Conservation (phyloP, 495 filamentous ascomycete genomes). For the Astrothelium subdiscretum region DNA sequence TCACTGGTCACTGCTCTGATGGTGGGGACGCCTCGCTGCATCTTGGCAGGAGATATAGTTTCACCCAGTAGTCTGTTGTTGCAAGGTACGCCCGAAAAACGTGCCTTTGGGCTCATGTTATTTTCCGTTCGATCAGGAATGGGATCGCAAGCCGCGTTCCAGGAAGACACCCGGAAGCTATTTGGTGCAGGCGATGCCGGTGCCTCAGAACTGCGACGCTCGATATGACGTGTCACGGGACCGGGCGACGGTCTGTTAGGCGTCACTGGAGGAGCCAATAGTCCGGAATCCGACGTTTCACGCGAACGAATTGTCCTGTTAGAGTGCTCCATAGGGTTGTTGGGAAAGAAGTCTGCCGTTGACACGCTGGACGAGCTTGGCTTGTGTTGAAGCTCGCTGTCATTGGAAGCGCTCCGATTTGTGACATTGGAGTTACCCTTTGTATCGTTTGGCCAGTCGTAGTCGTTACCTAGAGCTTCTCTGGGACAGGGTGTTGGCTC, state of each 20-base stretch:
- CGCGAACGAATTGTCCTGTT: slow-evolving; percentile 14
- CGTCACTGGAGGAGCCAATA: neutral
- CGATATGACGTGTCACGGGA: neutral
- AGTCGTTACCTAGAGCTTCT: neutral
- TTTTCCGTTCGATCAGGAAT: slow-evolving; percentile 14
- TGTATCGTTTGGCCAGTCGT: slow-evolving; percentile 3
- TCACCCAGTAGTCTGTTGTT: neutral
- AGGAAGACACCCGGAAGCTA: neutral
- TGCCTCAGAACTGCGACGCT: neutral
- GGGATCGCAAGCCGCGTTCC: neutral
- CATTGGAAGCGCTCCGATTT: neutral
- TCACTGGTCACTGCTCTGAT: neutral
- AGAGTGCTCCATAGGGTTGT: slow-evolving; percentile 27
- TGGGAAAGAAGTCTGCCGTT: slow-evolving; percentile 32
- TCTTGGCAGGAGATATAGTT: neutral
- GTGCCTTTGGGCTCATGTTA: slow-evolving; percentile 16
- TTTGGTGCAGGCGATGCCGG: neutral
- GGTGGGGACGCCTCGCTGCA: neutral
- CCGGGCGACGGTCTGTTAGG: neutral
- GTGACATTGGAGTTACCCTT: neutral
- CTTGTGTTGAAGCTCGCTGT: slow-evolving; percentile 15
- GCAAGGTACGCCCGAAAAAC: neutral
- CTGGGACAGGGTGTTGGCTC: neutral
- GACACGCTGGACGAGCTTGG: slow-evolving; percentile 25
- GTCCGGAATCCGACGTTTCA: slow-evolving; percentile 1